Percentiles rank a stretch among this genome's conserved stretches.
Conservation (phyloP, 176 grass and related monocot species). For the Oryza meyeriana region DNA sequence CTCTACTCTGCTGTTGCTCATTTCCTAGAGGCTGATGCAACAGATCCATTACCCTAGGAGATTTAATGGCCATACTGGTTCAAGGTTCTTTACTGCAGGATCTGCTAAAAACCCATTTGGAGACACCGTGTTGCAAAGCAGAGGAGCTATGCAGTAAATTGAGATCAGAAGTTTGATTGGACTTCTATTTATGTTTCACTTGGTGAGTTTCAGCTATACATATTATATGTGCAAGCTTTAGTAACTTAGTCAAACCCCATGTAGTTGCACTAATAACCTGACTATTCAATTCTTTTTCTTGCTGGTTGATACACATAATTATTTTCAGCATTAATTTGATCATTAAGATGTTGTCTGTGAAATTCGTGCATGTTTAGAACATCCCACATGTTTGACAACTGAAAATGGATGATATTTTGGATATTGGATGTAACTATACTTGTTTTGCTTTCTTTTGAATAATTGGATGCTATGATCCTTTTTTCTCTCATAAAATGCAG, state of each 20-base stretch:
- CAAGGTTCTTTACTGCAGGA: background rate
- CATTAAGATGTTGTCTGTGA: background rate
- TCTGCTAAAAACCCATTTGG: background rate
- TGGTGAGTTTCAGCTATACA: slow-evolving; percentile 22
- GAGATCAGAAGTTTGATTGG: background rate
- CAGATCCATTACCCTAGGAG: slow-evolving; percentile 25
- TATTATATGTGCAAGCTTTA: background rate
- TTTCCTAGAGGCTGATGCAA: slow-evolving; percentile 48
- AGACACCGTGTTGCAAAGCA: background rate
- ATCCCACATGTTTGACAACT: background rate
- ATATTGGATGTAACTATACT: background rate
- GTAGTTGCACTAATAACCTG: background rate
- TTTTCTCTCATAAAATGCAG: background rate
- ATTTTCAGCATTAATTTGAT: background rate
- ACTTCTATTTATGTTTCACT: background rate
- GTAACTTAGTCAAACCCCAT: background rate
- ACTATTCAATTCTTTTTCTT: background rate
- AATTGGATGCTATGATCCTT: background rate
- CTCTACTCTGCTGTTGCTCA: slow-evolving; percentile 71
- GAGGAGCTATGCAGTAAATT: background rate
- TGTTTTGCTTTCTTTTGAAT: background rate
- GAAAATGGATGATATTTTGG: background rate
- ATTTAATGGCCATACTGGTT: background rate
- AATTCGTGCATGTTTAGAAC: background rate
- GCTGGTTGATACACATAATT: background rate